phyloP scores from a whole-genome alignment of 2,329 filamentous ascomycete genomes.

The Aspergillus fumigatiaffinis region DNA sequence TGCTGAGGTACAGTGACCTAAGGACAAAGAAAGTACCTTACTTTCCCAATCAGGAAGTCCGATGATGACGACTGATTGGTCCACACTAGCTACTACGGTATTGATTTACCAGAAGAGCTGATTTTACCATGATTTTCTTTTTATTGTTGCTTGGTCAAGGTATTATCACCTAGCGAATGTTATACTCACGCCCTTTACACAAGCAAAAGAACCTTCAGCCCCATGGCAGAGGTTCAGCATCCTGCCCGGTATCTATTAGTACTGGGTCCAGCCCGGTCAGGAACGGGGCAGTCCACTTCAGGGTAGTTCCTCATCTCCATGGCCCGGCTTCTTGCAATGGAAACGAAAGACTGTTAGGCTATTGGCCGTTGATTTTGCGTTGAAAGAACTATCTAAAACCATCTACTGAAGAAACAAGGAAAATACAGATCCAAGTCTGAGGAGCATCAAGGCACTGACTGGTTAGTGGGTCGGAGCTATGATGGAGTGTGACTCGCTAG shows the following conservation, averaged over 20 bases:
- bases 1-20: neutral
- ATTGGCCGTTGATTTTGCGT: neutral
- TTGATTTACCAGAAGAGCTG: neutral
- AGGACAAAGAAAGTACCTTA: neutral
- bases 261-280: neutral
- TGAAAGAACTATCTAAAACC: neutral
- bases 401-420: neutral
- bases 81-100: neutral
- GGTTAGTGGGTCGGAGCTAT: neutral
- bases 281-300: neutral
- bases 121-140: neutral
- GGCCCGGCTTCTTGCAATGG: neutral
- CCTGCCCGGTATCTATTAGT: too few relatives aligned
- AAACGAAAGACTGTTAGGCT: too few relatives aligned
- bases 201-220: too few relatives aligned
- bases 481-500: too few relatives aligned
- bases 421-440: neutral
- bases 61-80: neutral
- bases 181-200: neutral
- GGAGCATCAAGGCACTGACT: neutral
- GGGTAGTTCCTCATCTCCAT: neutral
- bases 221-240: too few relatives aligned
- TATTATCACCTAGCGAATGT: too few relatives aligned
- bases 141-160: too few relatives aligned
- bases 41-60: neutral